A percentile compares a stretch with the other conserved stretches of the same genome.
Evolutionary conservation across 345 rosid genomes (phyloP).

Genomic region (Salix caprea): DNA sequence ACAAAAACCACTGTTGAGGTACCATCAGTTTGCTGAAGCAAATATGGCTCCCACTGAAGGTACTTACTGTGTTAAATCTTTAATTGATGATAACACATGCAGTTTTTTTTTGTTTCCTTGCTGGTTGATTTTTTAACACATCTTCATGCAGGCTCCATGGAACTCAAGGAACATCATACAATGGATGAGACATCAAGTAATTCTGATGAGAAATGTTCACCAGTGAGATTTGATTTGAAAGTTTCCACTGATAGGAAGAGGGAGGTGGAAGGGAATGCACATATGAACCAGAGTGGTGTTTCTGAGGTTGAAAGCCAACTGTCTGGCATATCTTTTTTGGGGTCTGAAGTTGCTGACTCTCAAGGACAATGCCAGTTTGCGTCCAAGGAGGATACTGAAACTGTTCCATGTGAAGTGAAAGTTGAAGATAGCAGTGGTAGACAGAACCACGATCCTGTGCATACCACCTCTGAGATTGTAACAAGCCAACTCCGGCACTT

Average conservation of each 20-base stretch:
- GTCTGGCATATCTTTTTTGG: background rate
- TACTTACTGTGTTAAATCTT: constrained; percentile 13
- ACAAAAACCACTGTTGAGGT: constrained; percentile 51
- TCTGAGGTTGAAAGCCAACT: background rate
- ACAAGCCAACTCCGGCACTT: constrained; percentile 1
- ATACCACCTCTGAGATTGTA: background rate
- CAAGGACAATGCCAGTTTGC: background rate
- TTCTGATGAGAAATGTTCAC: background rate
- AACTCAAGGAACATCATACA: constrained; percentile 19
- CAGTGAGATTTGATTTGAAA: constrained; percentile 27
- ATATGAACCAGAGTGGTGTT: background rate
- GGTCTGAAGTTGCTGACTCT: constrained; percentile 1
- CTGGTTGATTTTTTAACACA: background rate
- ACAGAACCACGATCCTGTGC: background rate
- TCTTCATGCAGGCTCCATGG: constrained; percentile 29
- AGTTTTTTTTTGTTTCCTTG: background rate
- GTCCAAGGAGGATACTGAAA: background rate
- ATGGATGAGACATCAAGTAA: constrained; percentile 13
- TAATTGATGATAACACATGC: background rate
- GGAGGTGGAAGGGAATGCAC: background rate
- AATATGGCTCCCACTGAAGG: constrained; percentile 25
- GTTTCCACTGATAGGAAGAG: constrained; percentile 4
- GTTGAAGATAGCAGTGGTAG: constrained; percentile 1
- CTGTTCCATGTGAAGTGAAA: constrained; percentile 2
- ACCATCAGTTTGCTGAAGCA: constrained; percentile 24